Evolutionary conservation across 1,139 yeast species (phyloP).

Genomic region (Taphrina communis): DNA sequence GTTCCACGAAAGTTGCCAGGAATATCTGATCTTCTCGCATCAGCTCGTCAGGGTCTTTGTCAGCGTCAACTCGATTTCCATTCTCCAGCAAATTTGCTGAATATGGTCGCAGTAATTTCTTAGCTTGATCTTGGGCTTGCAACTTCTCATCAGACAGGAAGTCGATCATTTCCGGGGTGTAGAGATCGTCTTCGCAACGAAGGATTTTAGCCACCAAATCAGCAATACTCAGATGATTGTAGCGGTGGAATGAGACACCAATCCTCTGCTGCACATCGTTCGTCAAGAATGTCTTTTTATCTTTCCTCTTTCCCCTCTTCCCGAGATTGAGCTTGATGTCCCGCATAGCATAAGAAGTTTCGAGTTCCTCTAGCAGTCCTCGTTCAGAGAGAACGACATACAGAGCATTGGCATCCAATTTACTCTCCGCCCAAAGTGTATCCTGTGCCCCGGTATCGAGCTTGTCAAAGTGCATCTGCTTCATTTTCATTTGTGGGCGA

Average conservation of each 20-base stretch:
- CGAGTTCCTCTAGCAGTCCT: constrained; percentile 82
- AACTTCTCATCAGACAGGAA: constrained; percentile 69
- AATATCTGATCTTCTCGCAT: constrained; percentile 83
- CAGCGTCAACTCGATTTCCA: constrained; percentile 55
- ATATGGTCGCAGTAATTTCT: constrained; percentile 67
- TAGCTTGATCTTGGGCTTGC: constrained; percentile 39
- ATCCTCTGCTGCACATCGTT: constrained; percentile 82
- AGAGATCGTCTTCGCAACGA: constrained; percentile 74
- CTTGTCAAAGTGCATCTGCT: constrained; percentile 96
- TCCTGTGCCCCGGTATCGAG: constrained; percentile 63
- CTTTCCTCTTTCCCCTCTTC: constrained; percentile 50
- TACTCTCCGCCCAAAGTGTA: constrained; percentile 79
- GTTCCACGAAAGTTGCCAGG: constrained; percentile 75
- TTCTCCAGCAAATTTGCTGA: constrained; percentile 59
- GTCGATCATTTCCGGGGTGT: constrained; percentile 75
- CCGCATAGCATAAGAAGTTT: constrained; percentile 72
- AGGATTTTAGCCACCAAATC: constrained; percentile 70
- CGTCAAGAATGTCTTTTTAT: constrained; percentile 69
- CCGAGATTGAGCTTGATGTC: constrained; percentile 54
- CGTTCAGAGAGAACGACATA: constrained; percentile 64
- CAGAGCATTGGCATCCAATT: constrained; percentile 54
- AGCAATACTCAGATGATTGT: constrained; percentile 65
- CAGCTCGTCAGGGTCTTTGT: constrained; percentile 65
- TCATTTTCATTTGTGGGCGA: constrained; percentile 70
- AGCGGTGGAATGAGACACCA: constrained; percentile 89